Evolutionary conservation across 345 rosid species (phyloP).

Genomic region (Odontarrhena argentea): DNA sequence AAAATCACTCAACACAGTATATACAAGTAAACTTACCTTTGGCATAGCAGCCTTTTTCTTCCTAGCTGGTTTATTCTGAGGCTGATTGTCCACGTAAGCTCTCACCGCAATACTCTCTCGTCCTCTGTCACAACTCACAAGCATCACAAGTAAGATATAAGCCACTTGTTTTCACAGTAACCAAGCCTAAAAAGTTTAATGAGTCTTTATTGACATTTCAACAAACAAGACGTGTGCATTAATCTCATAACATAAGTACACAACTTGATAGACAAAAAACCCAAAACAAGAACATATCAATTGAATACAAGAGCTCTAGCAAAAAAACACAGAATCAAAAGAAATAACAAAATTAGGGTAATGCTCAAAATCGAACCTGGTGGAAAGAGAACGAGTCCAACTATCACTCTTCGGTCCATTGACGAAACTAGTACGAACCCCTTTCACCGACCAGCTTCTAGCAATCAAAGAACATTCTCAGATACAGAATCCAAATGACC

Average conservation of each 20-base stretch:
- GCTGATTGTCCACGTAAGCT: conserved; percentile 52
- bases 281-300: background rate
- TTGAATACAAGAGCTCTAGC: background rate
- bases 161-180: conserved; percentile 7
- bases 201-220: conserved; percentile 17
- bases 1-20: conserved; percentile 12
- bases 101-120: conserved; percentile 80
- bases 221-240: conserved; percentile 18
- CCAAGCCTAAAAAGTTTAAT: background rate
- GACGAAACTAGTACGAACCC: conserved; percentile 54
- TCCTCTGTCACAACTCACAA: conserved; percentile 57
- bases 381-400: conserved; percentile 92
- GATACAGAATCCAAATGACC: background rate
- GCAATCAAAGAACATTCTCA: conserved; percentile 1
- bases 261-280: background rate
- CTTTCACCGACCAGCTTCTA: conserved; percentile 33
- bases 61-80: conserved; percentile 59
- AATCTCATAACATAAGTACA: conserved; percentile 6
- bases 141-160: conserved; percentile 30
- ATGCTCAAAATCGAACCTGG: conserved; percentile 54
- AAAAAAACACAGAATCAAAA: background rate
- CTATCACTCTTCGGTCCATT: conserved; percentile 64
- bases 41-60: conserved; percentile 72
- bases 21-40: conserved; percentile 44
- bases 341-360: background rate